Percentiles rank a stretch among this genome's conserved stretches.
Conservation (phyloP, 768 basidiomycete genomes). For the Leccinum variicolor region DNA sequence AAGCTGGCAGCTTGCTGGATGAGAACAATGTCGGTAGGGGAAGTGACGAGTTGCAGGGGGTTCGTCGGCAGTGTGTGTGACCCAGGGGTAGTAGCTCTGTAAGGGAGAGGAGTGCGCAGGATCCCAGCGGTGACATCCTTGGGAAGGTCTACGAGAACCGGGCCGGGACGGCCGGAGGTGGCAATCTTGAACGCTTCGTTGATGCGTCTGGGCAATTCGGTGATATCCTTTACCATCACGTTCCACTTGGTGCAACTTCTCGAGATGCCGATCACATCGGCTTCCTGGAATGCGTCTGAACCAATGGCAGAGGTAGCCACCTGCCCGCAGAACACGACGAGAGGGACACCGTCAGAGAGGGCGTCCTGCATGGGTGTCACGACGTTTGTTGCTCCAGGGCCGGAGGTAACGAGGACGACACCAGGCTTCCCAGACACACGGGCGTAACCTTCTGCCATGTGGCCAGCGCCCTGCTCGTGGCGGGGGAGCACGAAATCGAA, state of each 20-base stretch:
- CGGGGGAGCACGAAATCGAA: constrained; percentile 95
- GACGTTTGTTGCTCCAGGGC: constrained; percentile 97
- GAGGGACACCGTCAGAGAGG: constrained; percentile 86
- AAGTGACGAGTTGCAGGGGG: constrained; percentile 57
- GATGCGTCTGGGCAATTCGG: constrained; percentile 91
- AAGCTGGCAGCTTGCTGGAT: constrained; percentile 83
- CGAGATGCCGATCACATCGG: constrained; percentile 95
- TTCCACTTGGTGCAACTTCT: constrained; percentile 99
- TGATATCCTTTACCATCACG: constrained; percentile 97
- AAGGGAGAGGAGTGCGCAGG: constrained; percentile 79
- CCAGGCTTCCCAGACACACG: constrained; percentile 97
- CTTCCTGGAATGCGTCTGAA: constrained; percentile 99
- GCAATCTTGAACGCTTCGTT: constrained; percentile 99
- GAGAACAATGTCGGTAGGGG: constrained; percentile 58
- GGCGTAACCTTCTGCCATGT: constrained; percentile 99
- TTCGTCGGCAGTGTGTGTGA: constrained; percentile 72
- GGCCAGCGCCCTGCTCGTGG: constrained; percentile 97
- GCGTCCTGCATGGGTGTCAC: constrained; percentile 99
- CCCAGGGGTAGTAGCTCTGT: constrained; percentile 84
- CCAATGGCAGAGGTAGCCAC: constrained; percentile 99
- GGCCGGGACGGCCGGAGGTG: constrained; percentile 93
- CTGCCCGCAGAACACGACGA: constrained; percentile 95
- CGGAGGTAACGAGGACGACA: constrained; percentile 96
- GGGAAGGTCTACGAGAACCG: constrained; percentile 97
- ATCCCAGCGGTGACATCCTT: constrained; percentile 97